Conservation (phyloP, 2,329 filamentous ascomycete species). For the Pezicula carpinea region DNA sequence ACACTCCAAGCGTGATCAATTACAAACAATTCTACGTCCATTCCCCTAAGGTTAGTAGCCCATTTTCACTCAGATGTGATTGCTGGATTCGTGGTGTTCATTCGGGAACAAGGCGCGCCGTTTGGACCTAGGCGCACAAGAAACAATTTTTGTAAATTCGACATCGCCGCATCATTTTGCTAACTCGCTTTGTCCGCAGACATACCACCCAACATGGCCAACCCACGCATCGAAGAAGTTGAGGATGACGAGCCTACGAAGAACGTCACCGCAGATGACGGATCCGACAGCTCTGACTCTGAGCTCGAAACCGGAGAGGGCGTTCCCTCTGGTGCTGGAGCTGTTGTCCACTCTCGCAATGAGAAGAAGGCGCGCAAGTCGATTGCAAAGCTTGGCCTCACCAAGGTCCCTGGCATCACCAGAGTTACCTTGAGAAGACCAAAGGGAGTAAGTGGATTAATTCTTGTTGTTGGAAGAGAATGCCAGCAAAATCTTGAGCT, state of each 20-base stretch:
- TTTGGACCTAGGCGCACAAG: constrained; percentile 17
- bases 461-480: neutral
- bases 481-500: neutral
- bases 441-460: constrained; percentile 81
- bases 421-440: constrained; percentile 95
- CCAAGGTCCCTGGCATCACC: constrained; percentile 95
- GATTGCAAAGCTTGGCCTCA: constrained; percentile 96
- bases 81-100: neutral
- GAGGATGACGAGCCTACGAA: constrained; percentile 87
- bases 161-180: constrained; percentile 11
- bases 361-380: constrained; percentile 99
- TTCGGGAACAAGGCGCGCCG: neutral
- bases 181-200: constrained; percentile 21
- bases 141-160: constrained; percentile 19
- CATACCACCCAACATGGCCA: constrained; percentile 71
- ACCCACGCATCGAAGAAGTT: constrained; percentile 96
- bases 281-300: constrained; percentile 66
- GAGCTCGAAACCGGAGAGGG: constrained; percentile 68
- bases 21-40: neutral
- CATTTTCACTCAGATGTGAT: neutral
- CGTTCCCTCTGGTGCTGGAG: constrained; percentile 70
- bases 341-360: constrained; percentile 95
- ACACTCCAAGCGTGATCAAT: neutral
- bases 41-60: constrained; percentile 11
- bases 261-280: constrained; percentile 68